Evolutionary conservation across 140 eudicot species (phyloP).

Genomic region (Anethum foeniculum): DNA sequence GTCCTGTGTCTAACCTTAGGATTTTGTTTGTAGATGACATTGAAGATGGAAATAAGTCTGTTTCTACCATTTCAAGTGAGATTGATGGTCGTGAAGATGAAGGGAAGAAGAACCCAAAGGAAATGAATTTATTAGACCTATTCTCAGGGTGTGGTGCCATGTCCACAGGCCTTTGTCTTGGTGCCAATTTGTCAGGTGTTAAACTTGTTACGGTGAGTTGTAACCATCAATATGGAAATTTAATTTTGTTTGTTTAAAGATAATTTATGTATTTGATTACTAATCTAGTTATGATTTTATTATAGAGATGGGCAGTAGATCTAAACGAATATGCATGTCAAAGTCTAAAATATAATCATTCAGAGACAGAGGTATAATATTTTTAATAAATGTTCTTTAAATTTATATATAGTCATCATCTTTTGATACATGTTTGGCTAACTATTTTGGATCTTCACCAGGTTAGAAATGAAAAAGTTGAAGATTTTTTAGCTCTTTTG

Average conservation of each 20-base stretch:
- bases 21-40: conserved; percentile 20
- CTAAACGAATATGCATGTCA: conserved; percentile 56
- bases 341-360: conserved; percentile 65
- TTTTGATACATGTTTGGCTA: not conserved
- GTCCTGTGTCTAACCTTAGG: not conserved
- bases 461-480: conserved; percentile 65
- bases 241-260: not conserved
- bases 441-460: not conserved
- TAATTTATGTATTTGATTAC: not conserved
- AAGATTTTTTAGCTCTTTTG: conserved; percentile 46
- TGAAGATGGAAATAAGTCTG: conserved; percentile 42
- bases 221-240: not conserved
- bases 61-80: not conserved
- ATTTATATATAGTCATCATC: not conserved
- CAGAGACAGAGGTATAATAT: conserved; percentile 61
- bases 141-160: conserved; percentile 96
- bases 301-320: conserved; percentile 84
- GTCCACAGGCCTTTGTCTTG: conserved; percentile 92
- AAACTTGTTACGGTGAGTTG: conserved; percentile 59
- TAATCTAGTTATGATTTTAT: not conserved
- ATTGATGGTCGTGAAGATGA: not conserved
- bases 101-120: conserved; percentile 36
- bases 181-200: conserved; percentile 48
- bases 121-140: conserved; percentile 47
- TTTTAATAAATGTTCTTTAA: not conserved